phyloP scores from a whole-genome alignment of 2,329 filamentous ascomycete species.

The Aspergillus aculeatinus region DNA sequence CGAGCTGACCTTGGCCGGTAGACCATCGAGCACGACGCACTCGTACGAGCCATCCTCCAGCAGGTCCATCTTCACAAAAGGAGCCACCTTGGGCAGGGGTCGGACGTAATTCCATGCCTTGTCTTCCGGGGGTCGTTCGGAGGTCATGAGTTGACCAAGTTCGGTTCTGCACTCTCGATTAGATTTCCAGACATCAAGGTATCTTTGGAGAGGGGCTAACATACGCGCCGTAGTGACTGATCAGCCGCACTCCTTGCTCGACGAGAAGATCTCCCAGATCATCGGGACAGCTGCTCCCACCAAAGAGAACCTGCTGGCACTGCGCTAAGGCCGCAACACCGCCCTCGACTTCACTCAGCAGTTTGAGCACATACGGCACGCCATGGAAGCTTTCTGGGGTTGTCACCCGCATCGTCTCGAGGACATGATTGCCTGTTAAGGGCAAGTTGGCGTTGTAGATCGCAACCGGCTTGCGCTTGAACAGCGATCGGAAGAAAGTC shows the following conservation, averaged over 20 bases:
- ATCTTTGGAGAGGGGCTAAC: background rate
- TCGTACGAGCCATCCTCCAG: conserved; percentile 40
- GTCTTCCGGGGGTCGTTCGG: conserved; percentile 53
- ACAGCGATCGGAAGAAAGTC: conserved; percentile 54
- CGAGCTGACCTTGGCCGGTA: conserved; percentile 42
- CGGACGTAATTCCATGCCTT: conserved; percentile 62
- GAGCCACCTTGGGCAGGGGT: conserved; percentile 39
- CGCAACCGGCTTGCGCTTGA: conserved; percentile 50
- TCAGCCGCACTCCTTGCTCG: conserved; percentile 49
- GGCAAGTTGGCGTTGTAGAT: conserved; percentile 58
- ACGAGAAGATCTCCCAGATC: conserved; percentile 57
- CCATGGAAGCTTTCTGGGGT: conserved; percentile 48
- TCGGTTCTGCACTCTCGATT: conserved; percentile 46
- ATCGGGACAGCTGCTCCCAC: conserved; percentile 59
- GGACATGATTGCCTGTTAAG: conserved; percentile 51
- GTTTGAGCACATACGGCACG: conserved; percentile 64
- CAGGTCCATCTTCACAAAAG: conserved; percentile 44
- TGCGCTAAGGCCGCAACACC: conserved; percentile 50
- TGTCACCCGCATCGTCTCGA: conserved; percentile 28
- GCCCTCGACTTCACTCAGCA: conserved; percentile 57
- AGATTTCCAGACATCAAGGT: background rate
- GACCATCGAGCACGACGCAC: conserved; percentile 36
- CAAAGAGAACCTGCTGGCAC: conserved; percentile 55
- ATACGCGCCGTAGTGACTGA: conserved; percentile 45
- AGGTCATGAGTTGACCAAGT: conserved; percentile 61